Conservation (phyloP, 2,329 filamentous ascomycete genomes). For the Aureobasidium sp. region DNA sequence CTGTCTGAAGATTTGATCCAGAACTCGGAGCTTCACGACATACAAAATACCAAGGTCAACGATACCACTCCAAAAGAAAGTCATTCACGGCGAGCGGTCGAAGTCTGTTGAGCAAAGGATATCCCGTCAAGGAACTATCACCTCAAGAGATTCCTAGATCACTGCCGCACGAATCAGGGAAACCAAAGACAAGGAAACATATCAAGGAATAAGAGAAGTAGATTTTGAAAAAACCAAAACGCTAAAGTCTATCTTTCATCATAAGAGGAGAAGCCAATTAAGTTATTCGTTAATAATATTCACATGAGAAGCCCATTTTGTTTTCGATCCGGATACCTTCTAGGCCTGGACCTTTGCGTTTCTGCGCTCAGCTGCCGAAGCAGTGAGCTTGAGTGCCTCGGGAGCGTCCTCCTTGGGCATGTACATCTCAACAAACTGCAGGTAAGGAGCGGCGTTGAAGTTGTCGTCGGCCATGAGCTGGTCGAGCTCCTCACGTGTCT, state of each 20-base stretch:
- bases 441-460: conserved; percentile 39
- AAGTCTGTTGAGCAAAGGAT: neutral
- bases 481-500: conserved; percentile 20
- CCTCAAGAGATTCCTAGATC: neutral
- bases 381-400: conserved; percentile 13
- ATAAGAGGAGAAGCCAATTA: neutral
- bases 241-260: conserved; percentile 7
- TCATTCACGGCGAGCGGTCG: neutral
- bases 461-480: conserved; percentile 18
- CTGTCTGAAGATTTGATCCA: neutral
- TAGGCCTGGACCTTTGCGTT: conserved; percentile 8
- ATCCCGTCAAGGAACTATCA: neutral
- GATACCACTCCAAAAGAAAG: too few species aligned
- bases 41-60: neutral
- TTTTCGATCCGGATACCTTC: neutral
- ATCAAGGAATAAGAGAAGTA: neutral
- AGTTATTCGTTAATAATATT: conserved; percentile 7
- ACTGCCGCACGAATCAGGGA: neutral
- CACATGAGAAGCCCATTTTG: neutral
- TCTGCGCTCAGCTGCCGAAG: conserved; percentile 12
- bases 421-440: conserved; percentile 69
- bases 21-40: neutral
- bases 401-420: conserved; percentile 70
- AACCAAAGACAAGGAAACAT: neutral
- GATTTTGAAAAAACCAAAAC: neutral